phyloP scores from a whole-genome alignment of 164 flowering plant genomes.

The Litsea cubeba region DNA sequence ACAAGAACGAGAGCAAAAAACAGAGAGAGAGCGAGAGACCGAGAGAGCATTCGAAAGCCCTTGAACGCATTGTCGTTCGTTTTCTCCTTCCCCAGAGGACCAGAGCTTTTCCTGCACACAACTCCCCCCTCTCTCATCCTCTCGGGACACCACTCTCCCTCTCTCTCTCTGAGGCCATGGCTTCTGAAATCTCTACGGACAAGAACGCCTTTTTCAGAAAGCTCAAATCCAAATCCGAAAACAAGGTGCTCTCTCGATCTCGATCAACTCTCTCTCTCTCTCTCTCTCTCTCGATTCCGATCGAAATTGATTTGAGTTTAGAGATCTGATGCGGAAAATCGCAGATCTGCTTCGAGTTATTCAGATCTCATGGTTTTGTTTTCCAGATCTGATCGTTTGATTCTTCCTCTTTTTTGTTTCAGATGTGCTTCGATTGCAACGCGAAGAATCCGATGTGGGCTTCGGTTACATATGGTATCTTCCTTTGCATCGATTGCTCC shows the following conservation, averaged over 20 bases:
- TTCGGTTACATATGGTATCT: constrained; percentile 89
- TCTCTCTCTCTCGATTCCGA: not conserved
- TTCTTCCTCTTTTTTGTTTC: constrained; percentile 3
- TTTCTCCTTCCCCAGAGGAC: constrained; percentile 1
- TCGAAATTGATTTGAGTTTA: not conserved
- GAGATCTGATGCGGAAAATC: constrained; percentile 9
- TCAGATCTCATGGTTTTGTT: constrained; percentile 2
- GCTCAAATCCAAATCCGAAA: constrained; percentile 73
- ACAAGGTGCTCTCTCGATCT: constrained; percentile 51
- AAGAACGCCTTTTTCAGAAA: constrained; percentile 67
- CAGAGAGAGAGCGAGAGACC: too few species aligned
- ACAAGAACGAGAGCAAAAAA: too few species aligned
- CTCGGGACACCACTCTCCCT: not conserved
- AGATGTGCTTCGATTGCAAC: constrained; percentile 97
- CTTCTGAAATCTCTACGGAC: constrained; percentile 53
- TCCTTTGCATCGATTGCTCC: constrained; percentile 91
- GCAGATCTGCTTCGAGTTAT: constrained; percentile 17
- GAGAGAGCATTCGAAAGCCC: not conserved
- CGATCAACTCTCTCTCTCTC: not conserved
- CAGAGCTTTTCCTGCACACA: not conserved
- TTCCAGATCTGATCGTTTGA: constrained; percentile 3
- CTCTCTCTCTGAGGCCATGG: constrained; percentile 29
- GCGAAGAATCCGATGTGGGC: constrained; percentile 98
- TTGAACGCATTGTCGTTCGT: not conserved
- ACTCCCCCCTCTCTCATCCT: not conserved